Conservation (phyloP, 2,329 filamentous ascomycete species). For the Epichloe aotearoae region DNA sequence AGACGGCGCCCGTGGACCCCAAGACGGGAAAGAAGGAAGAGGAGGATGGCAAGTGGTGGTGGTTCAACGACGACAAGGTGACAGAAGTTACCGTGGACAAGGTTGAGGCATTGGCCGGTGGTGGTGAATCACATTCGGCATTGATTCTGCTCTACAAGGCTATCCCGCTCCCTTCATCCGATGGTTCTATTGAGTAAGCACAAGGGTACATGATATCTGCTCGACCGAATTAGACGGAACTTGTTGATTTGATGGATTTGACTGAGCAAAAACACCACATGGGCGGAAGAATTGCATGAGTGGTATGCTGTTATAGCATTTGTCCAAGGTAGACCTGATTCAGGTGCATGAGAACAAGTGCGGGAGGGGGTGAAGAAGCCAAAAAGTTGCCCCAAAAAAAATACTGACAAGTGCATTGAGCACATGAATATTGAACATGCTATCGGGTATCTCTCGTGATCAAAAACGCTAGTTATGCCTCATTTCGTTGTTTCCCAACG, state of each 20-base stretch:
- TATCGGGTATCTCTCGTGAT: constrained; percentile 2
- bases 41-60: constrained; percentile 97
- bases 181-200: constrained; percentile 24
- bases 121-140: constrained; percentile 76
- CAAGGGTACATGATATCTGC: not conserved
- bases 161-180: constrained; percentile 50
- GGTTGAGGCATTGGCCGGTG: constrained; percentile 79
- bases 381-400: not conserved
- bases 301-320: no score
- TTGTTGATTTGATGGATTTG: not conserved
- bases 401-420: not conserved
- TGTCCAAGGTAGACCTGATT: no score
- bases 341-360: no score
- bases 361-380: not conserved
- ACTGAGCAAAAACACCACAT: not conserved
- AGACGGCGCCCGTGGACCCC: constrained; percentile 58
- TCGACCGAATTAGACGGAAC: not conserved
- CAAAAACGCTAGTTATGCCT: constrained; percentile 5
- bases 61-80: constrained; percentile 99
- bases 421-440: not conserved
- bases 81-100: constrained; percentile 83
- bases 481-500: not conserved
- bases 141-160: constrained; percentile 69
- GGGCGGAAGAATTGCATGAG: not conserved
- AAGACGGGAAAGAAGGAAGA: constrained; percentile 64